Evolutionary conservation across 2,329 filamentous ascomycete species (phyloP).

Genomic region (Trichophyton schoenleinii): DNA sequence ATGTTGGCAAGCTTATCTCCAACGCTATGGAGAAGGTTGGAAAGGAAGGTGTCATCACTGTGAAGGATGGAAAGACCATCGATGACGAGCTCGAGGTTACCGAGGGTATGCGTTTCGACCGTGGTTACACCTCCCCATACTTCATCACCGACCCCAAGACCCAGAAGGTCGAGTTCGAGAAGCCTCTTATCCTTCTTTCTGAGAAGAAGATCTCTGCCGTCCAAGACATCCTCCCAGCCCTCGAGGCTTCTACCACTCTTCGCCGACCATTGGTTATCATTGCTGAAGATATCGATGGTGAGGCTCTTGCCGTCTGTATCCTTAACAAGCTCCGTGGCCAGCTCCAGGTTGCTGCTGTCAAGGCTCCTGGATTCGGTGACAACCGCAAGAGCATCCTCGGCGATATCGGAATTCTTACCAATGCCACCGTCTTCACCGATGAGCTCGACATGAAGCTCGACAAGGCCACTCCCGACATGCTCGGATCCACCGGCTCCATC

Average conservation of each 20-base stretch:
- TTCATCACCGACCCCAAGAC: conserved; percentile 99
- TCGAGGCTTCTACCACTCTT: conserved; percentile 90
- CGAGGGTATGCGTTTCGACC: conserved; percentile 99
- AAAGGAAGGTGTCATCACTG: conserved; percentile 99
- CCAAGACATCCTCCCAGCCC: conserved; percentile 95
- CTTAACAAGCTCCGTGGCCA: conserved; percentile 99
- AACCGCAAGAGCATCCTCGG: conserved; percentile 99
- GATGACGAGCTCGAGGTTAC: conserved; percentile 96
- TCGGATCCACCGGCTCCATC: conserved; percentile 93
- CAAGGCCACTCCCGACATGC: conserved; percentile 90
- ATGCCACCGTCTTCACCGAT: conserved; percentile 93
- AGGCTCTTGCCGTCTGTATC: conserved; percentile 96
- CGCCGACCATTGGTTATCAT: conserved; percentile 96
- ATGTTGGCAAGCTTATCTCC: conserved; percentile 91
- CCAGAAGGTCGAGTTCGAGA: conserved; percentile 99
- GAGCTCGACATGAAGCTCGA: conserved; percentile 99
- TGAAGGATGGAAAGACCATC: conserved; percentile 99
- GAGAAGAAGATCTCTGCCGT: conserved; percentile 99
- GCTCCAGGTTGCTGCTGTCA: conserved; percentile 95
- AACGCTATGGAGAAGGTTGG: conserved; percentile 99
- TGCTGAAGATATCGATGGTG: conserved; percentile 96
- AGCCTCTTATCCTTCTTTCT: conserved; percentile 93
- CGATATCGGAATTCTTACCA: conserved; percentile 89
- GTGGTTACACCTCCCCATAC: conserved; percentile 95
- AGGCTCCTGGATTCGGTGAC: conserved; percentile 98